Evolutionary conservation across 2,329 filamentous ascomycete genomes (phyloP).

Genomic region (Cladophialophora exuberans): DNA sequence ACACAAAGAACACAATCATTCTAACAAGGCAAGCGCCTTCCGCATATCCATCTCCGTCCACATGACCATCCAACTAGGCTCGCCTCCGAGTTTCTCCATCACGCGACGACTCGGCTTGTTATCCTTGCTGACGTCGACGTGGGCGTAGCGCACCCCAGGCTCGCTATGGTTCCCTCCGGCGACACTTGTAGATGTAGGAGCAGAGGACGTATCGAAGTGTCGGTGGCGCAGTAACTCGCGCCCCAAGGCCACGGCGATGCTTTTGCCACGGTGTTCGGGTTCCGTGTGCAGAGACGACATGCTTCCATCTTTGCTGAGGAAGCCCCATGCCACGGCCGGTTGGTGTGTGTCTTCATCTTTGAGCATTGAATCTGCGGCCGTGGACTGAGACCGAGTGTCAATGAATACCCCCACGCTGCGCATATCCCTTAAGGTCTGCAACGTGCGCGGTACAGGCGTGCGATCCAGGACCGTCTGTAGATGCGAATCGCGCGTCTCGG

Average conservation of each 20-base stretch:
- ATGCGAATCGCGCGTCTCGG: constrained; percentile 29
- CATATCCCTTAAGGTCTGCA: constrained; percentile 38
- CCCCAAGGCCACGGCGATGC: constrained; percentile 40
- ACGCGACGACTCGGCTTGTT: constrained; percentile 45
- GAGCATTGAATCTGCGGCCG: neutral
- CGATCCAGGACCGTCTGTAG: constrained; percentile 44
- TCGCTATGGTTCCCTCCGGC: no score
- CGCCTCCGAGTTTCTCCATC: constrained; percentile 50
- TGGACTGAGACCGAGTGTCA: neutral
- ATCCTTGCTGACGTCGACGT: constrained; percentile 19
- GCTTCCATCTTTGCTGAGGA: constrained; percentile 43
- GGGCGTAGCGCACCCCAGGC: no score
- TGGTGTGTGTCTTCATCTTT: neutral
- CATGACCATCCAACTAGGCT: constrained; percentile 39
- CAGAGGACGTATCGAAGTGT: no score
- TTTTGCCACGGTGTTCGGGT: constrained; percentile 44
- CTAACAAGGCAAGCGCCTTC: neutral
- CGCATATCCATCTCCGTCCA: constrained; percentile 45
- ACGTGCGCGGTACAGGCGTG: constrained; percentile 44
- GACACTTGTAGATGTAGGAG: no score
- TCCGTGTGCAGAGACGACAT: constrained; percentile 47
- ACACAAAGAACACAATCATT: neutral
- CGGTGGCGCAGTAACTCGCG: constrained; percentile 41
- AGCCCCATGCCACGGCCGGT: constrained; percentile 44
- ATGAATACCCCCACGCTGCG: constrained; percentile 42